Base-by-base conservation (phyloP, 495 filamentous ascomycete genomes). In the Bacidia gigantensis region DNA sequence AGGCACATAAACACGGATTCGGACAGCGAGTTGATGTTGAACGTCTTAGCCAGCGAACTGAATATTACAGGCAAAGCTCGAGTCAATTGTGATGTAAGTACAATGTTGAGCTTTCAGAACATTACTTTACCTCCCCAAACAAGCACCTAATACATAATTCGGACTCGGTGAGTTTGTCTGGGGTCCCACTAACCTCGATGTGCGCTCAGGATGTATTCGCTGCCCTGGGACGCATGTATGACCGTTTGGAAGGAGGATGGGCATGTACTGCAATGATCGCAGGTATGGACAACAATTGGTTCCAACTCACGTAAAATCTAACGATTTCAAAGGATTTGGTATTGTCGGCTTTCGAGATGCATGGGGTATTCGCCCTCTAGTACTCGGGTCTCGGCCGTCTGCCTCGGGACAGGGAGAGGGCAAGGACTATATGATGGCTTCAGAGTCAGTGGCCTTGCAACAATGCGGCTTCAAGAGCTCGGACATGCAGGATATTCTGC, bases 1-100 rank as follows among this genome's bases (percentile, higher is more conserved):
- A 76, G 92, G 58, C 92, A 97, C 64, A 89, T 97, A 68, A 98
- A 98, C 69, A 95, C 92, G 23, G 89, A 97, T 54, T 89, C 82
- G 51, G 92, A 98, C 65, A 89, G 84, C 60, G 92, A 98, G 72
- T 67, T 93, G 51, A 93, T 95, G 80, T 73, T 98, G 46, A 98
- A 97, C 64, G 78, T 96, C 55, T 95, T 95, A 57, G 92, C 92
- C 14, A 84, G 87, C 65, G 90, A 90, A 65, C 75, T 98, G 42
- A 89, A 90, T 54, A 86, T 94, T 65, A 94, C 87, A n/a, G 87
- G 87, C 57, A 97, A 98, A 68, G 86, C 89, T 24, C 86, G 92
- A 70, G 89, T 93, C 45, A 95, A 96, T 68, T 73, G 79, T 47
- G 83, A 89, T 45, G n/a, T n/a, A n/a, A n/a, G n/a, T n/a, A n/a